Conservation (phyloP, 2,329 filamentous ascomycete species). For the Grosmannia huntii region DNA sequence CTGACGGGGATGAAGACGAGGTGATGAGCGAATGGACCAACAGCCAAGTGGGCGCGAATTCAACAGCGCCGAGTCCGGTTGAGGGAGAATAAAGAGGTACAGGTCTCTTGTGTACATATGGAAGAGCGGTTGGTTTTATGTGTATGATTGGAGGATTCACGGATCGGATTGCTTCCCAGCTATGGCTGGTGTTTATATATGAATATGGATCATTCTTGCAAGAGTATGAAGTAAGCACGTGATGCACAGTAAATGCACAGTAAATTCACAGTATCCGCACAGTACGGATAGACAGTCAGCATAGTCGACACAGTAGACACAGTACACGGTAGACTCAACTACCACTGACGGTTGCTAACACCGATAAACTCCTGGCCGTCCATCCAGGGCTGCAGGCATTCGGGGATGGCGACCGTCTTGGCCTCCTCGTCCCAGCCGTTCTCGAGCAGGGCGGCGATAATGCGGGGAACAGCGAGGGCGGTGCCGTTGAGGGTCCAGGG, state of each 20-base stretch:
- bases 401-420: slow-evolving; percentile 59
- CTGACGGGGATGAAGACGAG: slow-evolving; percentile 18
- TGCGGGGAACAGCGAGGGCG: slow-evolving; percentile 77
- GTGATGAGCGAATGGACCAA: slow-evolving; percentile 35
- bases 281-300: no score
- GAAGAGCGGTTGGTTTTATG: background rate
- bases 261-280: no score
- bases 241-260: no score
- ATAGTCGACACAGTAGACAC: no score
- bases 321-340: background rate
- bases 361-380: slow-evolving; percentile 56
- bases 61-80: slow-evolving; percentile 11
- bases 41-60: slow-evolving; percentile 21
- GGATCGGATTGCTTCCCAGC: no score
- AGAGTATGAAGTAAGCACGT: no score
- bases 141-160: background rate
- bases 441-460: slow-evolving; percentile 81
- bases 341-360: background rate
- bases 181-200: no score
- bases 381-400: slow-evolving; percentile 76
- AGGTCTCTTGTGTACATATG: background rate
- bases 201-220: no score
- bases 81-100: slow-evolving; percentile 1
- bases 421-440: slow-evolving; percentile 70
- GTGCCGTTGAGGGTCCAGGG: slow-evolving; percentile 92